Conservation (phyloP, 2,329 filamentous ascomycete species). For the Didymella pomorum region DNA sequence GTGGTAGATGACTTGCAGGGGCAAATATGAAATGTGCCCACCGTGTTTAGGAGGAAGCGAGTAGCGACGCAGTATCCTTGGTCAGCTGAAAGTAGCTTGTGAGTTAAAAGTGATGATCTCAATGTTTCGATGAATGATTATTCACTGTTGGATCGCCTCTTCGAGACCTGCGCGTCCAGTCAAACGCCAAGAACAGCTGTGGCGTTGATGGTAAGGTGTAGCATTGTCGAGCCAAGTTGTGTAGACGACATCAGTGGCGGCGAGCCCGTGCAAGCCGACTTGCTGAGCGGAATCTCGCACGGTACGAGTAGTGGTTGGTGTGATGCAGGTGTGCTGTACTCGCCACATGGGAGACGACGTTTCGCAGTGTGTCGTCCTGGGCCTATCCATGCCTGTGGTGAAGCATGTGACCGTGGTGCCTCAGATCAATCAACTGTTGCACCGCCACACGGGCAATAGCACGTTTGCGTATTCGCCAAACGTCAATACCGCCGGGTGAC, state of each 20-base stretch:
- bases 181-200: slow-evolving; percentile 1
- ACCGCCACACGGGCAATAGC: slow-evolving; percentile 42
- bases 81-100: not conserved
- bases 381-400: slow-evolving; percentile 24
- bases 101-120: not conserved
- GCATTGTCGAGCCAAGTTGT: not conserved
- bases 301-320: slow-evolving; percentile 26
- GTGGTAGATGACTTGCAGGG: not conserved
- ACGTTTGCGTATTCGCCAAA: slow-evolving; percentile 19
- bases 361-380: slow-evolving; percentile 22
- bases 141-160: not conserved
- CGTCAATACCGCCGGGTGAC: slow-evolving; percentile 11
- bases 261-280: slow-evolving; percentile 8
- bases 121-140: not conserved
- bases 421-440: slow-evolving; percentile 36
- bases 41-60: not conserved
- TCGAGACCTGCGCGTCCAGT: not conserved
- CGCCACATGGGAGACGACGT: slow-evolving; percentile 30
- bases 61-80: too few relatives aligned
- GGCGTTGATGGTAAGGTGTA: not conserved
- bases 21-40: not conserved
- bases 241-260: slow-evolving; percentile 8
- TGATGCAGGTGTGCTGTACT: slow-evolving; percentile 29
- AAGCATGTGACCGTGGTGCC: slow-evolving; percentile 34
- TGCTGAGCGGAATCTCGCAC: slow-evolving; percentile 20